Conservation (phyloP, 2,329 filamentous ascomycete genomes). For the Sporothrix mexicana region DNA sequence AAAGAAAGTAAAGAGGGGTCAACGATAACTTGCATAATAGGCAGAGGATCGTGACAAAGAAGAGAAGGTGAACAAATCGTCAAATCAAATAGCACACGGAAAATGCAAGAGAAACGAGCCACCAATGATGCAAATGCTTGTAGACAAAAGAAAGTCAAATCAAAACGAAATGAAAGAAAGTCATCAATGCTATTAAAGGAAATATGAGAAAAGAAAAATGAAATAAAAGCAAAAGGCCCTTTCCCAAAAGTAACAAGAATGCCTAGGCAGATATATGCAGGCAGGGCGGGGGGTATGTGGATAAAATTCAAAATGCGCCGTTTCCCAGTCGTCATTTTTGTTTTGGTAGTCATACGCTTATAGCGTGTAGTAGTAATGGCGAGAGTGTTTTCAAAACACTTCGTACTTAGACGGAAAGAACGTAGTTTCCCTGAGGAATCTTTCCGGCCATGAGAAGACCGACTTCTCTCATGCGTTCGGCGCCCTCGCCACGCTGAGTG, state of each 20-base stretch:
- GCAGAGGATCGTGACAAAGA: slow-evolving; percentile 1
- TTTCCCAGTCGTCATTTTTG: slow-evolving; percentile 24
- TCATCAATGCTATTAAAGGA: background rate
- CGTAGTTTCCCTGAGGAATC: slow-evolving; percentile 74
- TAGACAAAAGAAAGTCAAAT: slow-evolving; percentile 16
- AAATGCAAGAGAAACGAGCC: slow-evolving; percentile 35
- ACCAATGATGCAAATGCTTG: slow-evolving; percentile 30
- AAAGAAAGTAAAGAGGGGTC: background rate
- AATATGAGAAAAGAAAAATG: background rate
- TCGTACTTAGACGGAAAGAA: slow-evolving; percentile 68
- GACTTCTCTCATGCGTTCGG: slow-evolving; percentile 90
- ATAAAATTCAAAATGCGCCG: slow-evolving; percentile 24
- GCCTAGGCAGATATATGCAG: background rate
- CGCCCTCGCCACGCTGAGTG: slow-evolving; percentile 81
- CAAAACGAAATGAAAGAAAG: slow-evolving; percentile 30
- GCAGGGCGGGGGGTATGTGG: slow-evolving; percentile 17
- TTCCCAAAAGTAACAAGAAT: slow-evolving; percentile 6
- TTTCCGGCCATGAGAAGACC: slow-evolving; percentile 88
- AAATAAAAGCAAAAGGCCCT: background rate
- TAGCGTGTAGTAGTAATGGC: background rate
- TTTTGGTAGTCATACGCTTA: background rate
- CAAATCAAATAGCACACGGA: slow-evolving; percentile 33
- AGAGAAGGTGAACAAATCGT: slow-evolving; percentile 14
- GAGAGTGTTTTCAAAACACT: background rate
- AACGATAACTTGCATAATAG: background rate